phyloP scores from a whole-genome alignment of 768 basidiomycete species.

The Suillus paluster region DNA sequence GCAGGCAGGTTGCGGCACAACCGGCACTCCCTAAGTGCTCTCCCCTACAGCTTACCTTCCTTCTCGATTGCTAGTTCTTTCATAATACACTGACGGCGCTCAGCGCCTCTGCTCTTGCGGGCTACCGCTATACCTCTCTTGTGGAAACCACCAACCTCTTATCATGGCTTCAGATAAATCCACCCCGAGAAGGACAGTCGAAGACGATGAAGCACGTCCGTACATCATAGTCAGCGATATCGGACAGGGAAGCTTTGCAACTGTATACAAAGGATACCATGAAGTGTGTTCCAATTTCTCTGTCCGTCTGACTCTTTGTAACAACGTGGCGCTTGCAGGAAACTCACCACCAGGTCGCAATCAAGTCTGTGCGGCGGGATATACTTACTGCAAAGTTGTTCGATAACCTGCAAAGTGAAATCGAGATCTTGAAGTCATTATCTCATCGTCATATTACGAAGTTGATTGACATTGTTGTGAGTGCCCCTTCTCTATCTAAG shows the following conservation, averaged over 20 bases:
- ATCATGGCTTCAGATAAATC: conserved; percentile 34
- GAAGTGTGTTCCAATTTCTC: conserved; percentile 55
- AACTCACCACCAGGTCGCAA: conserved; percentile 79
- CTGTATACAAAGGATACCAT: conserved; percentile 93
- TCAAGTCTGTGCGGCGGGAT: conserved; percentile 91
- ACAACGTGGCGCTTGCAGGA: conserved; percentile 51
- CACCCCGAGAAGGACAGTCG: conserved; percentile 35
- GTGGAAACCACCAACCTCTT: neutral
- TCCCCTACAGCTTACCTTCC: conserved; percentile 2
- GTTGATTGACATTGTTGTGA: conserved; percentile 90
- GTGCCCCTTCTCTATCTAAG: conserved; percentile 24
- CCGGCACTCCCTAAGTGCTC: conserved; percentile 2
- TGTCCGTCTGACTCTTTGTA: neutral
- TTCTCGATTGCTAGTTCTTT: conserved; percentile 1
- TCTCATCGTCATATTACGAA: conserved; percentile 93
- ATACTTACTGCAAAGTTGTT: conserved; percentile 90
- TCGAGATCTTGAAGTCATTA: conserved; percentile 92
- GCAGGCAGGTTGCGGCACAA: neutral
- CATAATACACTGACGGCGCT: neutral
- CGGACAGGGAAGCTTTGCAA: conserved; percentile 94
- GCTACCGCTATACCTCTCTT: conserved; percentile 3
- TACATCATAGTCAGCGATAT: conserved; percentile 79
- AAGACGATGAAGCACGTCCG: conserved; percentile 75
- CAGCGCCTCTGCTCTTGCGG: conserved; percentile 8
- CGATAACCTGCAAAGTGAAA: conserved; percentile 98